Conservation (phyloP, 495 filamentous ascomycete species). For the Neurospora sp. region DNA sequence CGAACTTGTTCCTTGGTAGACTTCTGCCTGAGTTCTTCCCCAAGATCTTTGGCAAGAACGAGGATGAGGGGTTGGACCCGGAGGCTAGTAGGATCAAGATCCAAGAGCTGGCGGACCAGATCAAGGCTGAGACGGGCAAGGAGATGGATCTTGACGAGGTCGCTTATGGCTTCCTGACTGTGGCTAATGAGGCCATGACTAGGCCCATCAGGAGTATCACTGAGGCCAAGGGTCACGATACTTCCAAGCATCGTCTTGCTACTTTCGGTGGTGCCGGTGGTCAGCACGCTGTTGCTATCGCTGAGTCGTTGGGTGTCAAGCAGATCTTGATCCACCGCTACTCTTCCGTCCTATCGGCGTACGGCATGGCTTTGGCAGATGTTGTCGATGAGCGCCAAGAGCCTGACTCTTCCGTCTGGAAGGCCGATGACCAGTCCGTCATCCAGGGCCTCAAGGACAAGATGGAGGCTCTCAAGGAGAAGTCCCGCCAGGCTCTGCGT, state of each 20-base stretch:
- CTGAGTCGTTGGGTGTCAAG: conserved; percentile 73
- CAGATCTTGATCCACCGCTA: conserved; percentile 88
- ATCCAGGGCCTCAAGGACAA: conserved; percentile 42
- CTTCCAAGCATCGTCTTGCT: conserved; percentile 77
- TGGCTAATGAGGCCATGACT: conserved; percentile 95
- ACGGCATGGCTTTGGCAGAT: conserved; percentile 93
- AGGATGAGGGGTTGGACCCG: conserved; percentile 76
- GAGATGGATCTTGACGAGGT: conserved; percentile 80
- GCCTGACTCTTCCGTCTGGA: conserved; percentile 76
- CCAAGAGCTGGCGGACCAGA: conserved; percentile 62
- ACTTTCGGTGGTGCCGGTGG: conserved; percentile 94
- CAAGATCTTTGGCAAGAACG: conserved; percentile 89
- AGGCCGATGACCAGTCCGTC: conserved; percentile 37
- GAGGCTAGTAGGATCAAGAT: conserved; percentile 70
- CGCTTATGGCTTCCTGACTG: conserved; percentile 80
- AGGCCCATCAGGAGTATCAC: conserved; percentile 86
- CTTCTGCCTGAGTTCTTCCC: conserved; percentile 92
- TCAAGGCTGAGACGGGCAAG: conserved; percentile 60
- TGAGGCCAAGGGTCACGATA: conserved; percentile 88
- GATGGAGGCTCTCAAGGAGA: conserved; percentile 57
- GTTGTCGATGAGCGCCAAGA: conserved; percentile 90
- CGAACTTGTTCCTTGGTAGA: conserved; percentile 81
- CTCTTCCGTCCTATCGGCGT: conserved; percentile 90
- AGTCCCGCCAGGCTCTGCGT: conserved; percentile 50
- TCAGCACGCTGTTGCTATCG: conserved; percentile 94